phyloP scores from a whole-genome alignment of 108 stramenopile genomes.

The Nitzschia inconspicua region DNA sequence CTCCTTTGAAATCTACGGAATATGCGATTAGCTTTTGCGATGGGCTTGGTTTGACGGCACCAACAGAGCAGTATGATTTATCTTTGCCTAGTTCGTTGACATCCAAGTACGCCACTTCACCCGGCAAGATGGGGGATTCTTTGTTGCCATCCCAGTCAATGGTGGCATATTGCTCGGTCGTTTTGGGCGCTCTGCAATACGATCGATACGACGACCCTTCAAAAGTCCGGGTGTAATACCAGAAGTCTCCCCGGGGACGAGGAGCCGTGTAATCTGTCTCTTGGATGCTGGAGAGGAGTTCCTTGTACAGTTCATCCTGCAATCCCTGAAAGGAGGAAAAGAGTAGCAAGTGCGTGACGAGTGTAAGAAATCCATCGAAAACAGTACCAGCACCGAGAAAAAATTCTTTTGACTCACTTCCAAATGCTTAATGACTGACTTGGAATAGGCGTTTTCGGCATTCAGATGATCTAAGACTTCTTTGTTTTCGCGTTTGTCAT shows the following conservation, averaged over 20 bases:
- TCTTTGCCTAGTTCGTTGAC: conserved; percentile 79
- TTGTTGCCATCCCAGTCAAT: conserved; percentile 47
- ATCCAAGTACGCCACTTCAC: conserved; percentile 76
- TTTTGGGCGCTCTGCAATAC: conserved; percentile 67
- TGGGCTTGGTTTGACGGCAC: conserved; percentile 61
- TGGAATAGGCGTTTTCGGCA: conserved; percentile 72
- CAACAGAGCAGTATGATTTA: conserved; percentile 79
- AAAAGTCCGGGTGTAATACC: conserved; percentile 81
- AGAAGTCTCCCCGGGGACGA: conserved; percentile 36
- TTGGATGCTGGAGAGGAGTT: conserved; percentile 49
- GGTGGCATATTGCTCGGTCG: conserved; percentile 10
- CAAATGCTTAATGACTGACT: conserved; percentile 48
- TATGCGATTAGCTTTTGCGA: conserved; percentile 72
- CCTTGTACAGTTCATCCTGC: conserved; percentile 54
- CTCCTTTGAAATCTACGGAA: conserved; percentile 82
- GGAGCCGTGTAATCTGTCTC: conserved; percentile 77
- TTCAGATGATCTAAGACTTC: conserved; percentile 64
- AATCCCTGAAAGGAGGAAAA: no score
- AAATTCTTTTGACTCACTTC: no score
- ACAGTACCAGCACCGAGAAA: no score
- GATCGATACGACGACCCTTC: conserved; percentile 72
- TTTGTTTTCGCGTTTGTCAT: conserved; percentile 58
- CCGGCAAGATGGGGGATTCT: conserved; percentile 44
- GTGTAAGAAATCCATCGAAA: no score
- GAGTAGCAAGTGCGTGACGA: no score